Conservation (phyloP, 257 asterid genomes). For the Misopates orontium region DNA sequence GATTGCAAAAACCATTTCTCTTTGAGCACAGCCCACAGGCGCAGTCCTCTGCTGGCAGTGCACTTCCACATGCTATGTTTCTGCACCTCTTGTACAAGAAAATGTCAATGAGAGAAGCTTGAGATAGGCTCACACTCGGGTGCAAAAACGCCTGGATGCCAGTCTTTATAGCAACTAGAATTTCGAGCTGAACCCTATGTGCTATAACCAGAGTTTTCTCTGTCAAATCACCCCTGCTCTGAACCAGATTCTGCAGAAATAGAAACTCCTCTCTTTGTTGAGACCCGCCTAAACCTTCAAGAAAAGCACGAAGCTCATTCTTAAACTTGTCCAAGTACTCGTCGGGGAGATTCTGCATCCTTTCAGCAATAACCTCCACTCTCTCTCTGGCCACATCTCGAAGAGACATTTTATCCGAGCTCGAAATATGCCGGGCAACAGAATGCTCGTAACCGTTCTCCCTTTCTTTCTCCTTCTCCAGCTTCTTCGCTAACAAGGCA, state of each 20-base stretch:
- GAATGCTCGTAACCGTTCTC: constrained; percentile 74
- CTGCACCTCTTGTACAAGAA: constrained; percentile 85
- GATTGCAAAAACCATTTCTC: constrained; percentile 92
- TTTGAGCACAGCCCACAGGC: constrained; percentile 77
- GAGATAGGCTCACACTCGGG: constrained; percentile 90
- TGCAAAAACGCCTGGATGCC: constrained; percentile 95
- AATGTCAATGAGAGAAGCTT: constrained; percentile 84
- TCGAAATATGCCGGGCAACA: constrained; percentile 60
- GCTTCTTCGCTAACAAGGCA: constrained; percentile 54
- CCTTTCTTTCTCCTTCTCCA: constrained; percentile 68
- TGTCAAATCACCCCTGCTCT: constrained; percentile 75
- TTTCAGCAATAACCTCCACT: constrained; percentile 69
- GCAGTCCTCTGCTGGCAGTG: constrained; percentile 84
- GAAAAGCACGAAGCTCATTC: constrained; percentile 76
- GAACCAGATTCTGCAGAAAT: constrained; percentile 81
- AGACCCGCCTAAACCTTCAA: constrained; percentile 86
- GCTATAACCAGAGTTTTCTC: constrained; percentile 60
- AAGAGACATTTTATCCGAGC: constrained; percentile 71
- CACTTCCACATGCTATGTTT: constrained; percentile 82
- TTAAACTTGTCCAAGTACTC: constrained; percentile 78
- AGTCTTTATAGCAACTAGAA: constrained; percentile 78
- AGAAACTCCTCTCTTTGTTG: constrained; percentile 88
- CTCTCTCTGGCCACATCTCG: constrained; percentile 81
- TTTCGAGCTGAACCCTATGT: constrained; percentile 87
- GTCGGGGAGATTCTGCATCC: constrained; percentile 82